Percentiles rank a stretch among this genome's conserved stretches.
These are phyloP conservation scores for Vanrija pseudolonga DNA, from an alignment of 1,284 basidiomycete genomes.

Conservation along the genomic window DNA sequence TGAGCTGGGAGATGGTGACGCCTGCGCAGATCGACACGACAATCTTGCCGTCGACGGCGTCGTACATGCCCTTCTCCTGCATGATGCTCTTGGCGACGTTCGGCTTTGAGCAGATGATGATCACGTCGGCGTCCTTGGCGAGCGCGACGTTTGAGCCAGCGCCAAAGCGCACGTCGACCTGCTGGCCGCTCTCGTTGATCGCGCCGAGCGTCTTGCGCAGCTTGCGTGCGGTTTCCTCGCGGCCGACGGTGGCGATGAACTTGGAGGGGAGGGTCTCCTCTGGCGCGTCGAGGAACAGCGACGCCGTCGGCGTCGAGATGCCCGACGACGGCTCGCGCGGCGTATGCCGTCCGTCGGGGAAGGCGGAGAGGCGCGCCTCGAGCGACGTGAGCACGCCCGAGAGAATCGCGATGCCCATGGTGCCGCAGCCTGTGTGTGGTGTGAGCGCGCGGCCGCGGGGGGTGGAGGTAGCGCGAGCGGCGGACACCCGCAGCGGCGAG, in stretches of 20 bases:
- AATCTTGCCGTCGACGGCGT: conserved; percentile 83
- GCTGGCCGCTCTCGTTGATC: conserved; percentile 56
- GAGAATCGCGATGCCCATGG: conserved; percentile 95
- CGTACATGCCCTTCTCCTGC: conserved; percentile 70
- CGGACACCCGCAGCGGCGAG: too few relatives aligned
- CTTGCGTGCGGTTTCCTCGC: conserved; percentile 71
- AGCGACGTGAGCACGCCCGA: conserved; percentile 58
- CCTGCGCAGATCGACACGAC: conserved; percentile 96
- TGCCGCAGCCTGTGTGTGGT: conserved; percentile 76
- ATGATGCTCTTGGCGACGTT: conserved; percentile 78
- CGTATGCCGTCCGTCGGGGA: conserved; percentile 11
- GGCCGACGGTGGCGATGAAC: conserved; percentile 84
- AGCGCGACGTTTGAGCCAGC: conserved; percentile 65
- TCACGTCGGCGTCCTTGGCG: conserved; percentile 71
- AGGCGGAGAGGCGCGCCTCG: conserved; percentile 33
- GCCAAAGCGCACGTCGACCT: conserved; percentile 66
- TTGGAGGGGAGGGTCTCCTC: conserved; percentile 70
- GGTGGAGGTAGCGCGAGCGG: too few relatives aligned
- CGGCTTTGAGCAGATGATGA: conserved; percentile 91
- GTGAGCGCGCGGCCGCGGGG: not conserved
- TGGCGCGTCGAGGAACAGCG: conserved; percentile 48
- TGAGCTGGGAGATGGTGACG: conserved; percentile 79
- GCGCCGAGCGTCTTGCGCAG: conserved; percentile 63
- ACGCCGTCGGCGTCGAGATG: conserved; percentile 66
- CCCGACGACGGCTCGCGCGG: conserved; percentile 68